Evolutionary conservation across 2,329 filamentous ascomycete species (phyloP).

Genomic region (Diaporthe sp.): DNA sequence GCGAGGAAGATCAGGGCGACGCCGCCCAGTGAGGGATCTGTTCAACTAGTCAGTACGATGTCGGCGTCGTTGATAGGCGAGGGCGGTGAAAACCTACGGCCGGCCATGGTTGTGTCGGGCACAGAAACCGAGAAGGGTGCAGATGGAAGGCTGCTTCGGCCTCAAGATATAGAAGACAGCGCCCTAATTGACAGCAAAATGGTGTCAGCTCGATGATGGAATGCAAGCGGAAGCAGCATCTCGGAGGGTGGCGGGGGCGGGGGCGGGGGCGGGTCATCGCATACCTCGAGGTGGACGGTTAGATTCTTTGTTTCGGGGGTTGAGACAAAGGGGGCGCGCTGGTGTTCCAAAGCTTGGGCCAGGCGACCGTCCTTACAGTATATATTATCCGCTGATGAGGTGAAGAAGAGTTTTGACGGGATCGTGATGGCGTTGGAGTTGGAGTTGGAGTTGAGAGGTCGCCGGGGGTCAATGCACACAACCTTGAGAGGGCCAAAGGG

Average conservation of each 20-base stretch:
- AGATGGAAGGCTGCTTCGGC: neutral
- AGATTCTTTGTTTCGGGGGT: neutral
- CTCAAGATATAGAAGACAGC: neutral
- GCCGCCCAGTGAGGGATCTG: conserved; percentile 55
- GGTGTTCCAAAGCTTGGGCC: conserved; percentile 14
- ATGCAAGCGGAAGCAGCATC: neutral
- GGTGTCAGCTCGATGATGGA: conserved; percentile 8
- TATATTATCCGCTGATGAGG: neutral
- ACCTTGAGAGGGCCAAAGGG: neutral
- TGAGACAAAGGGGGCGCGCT: neutral
- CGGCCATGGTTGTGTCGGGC: conserved; percentile 30
- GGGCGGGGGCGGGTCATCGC: neutral
- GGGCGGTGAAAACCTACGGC: conserved; percentile 16
- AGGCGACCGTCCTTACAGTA: conserved; percentile 2
- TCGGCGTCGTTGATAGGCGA: neutral
- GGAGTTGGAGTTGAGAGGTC: neutral
- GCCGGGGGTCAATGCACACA: neutral
- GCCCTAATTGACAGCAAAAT: neutral
- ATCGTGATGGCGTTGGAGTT: neutral
- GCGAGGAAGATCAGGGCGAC: conserved; percentile 60
- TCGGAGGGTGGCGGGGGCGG: neutral
- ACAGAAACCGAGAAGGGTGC: neutral
- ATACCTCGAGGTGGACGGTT: neutral
- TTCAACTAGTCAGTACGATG: neutral
- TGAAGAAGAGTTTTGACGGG: neutral